Evolutionary conservation across 768 basidiomycete genomes (phyloP), one percentile per base, ranked within the genome.

Genomic region (Kondoa subrosea): DNA sequence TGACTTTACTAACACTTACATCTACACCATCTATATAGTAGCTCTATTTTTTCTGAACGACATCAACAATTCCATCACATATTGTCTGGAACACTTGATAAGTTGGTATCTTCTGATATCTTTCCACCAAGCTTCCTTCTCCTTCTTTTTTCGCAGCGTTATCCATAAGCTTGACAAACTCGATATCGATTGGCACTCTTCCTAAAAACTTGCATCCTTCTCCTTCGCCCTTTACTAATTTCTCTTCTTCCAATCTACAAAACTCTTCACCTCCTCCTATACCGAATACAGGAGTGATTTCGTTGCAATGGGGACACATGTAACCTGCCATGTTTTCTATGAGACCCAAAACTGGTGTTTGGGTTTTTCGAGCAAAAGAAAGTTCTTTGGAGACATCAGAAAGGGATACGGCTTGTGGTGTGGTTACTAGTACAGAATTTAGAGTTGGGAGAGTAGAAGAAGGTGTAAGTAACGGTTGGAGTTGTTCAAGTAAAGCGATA

Each of bases 311-410:
- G 58, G 95, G 95, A 69, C 93, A 97, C 25, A 87, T 88, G 78
- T 95, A 97, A 63, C 95, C 95, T 71, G 89, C 88, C 95, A 97
- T 97, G 79, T 97, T 99, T 76, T 97, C 95, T 73, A 99, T 85
- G 63, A 99, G 77, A 8, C 95, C 95, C 67, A 93, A 79, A 34
- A 99, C 85, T 16, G 87, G 91, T 15, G 97, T 80, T 64, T 83
- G 82, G 71, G 91, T 87, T 8, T 89, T 83, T 21, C 87, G 87
- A 16, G 92, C 89, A 79, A 99, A 99, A 56, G 91, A 92, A 68
- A 97, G 82, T 72, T 91, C 95, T 79, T 97, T 97, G 81, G 91
- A 85, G 60, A 87, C 89, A 78, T 97, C 95, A 78, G 89, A 85
- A 64, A 97, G 82, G 0, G 95, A 91, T 34, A 97, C 89, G 21